Percentiles rank a stretch among this genome's conserved stretches.
phyloP scores from a whole-genome alignment of 805 yeast genomes.

The Kluyveromyces dobzhanskii region DNA sequence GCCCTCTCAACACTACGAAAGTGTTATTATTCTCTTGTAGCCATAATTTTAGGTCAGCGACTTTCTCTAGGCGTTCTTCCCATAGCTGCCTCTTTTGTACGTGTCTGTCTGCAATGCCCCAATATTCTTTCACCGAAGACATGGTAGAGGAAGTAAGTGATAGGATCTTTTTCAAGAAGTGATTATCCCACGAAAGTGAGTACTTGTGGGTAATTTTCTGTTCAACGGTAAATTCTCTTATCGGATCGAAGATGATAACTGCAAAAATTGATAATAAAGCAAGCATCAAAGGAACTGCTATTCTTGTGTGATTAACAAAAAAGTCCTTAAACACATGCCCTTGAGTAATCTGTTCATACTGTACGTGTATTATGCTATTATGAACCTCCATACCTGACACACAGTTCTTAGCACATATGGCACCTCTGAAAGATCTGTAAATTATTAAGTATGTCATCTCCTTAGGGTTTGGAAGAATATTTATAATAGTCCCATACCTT shows the following conservation, averaged over 20 bases:
- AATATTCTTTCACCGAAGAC: conserved; percentile 29
- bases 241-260: conserved; percentile 85
- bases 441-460: conserved; percentile 47
- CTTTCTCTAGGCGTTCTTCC: conserved; percentile 63
- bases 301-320: conserved; percentile 67
- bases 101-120: conserved; percentile 27
- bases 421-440: conserved; percentile 52
- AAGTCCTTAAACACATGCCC: conserved; percentile 48
- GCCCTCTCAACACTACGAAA: conserved; percentile 84
- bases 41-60: conserved; percentile 68
- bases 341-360: conserved; percentile 51
- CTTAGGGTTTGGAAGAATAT: conserved; percentile 51
- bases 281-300: conserved; percentile 69
- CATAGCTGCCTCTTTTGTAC: conserved; percentile 36
- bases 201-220: conserved; percentile 59
- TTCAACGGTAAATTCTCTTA: conserved; percentile 70
- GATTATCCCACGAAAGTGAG: conserved; percentile 41
- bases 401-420: conserved; percentile 86
- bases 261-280: conserved; percentile 78
- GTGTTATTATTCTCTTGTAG: conserved; percentile 83
- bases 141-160: conserved; percentile 33
- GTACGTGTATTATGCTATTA: conserved; percentile 62
- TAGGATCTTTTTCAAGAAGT: conserved; percentile 27
- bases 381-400: conserved; percentile 67
- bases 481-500: conserved; percentile 77